Evolutionary conservation across 2,329 filamentous ascomycete genomes (phyloP), one percentile per base, ranked within the genome.

Genomic region (Stagonosporopsis tanaceti): DNA sequence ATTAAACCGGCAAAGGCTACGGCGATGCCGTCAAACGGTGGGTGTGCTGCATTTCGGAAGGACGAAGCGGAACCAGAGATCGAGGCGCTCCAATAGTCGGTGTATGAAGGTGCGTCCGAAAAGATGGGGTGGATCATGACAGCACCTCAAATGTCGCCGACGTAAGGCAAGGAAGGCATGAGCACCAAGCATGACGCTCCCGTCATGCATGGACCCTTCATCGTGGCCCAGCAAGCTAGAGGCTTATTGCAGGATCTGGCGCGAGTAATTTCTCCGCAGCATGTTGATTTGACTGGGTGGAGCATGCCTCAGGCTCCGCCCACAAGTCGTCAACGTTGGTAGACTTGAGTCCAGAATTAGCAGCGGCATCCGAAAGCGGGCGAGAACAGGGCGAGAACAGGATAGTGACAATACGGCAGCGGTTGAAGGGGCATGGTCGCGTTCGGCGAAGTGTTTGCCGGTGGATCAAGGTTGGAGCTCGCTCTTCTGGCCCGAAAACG

Each of bases 261-360:
- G 59, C 61, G 59, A 50, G 56, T 42, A 57, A 50, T 58, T 46
- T 60, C 50, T 60, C 57, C 52, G 57, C 41, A 46, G 52, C 53
- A 22, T 27, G 37, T 34, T 41, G 37, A 57, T 58, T 42, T 40
- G 45, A 41, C 50, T 50, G 38, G 47, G 54, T 59, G 50, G 57
- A 59, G 53, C 38, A 20, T 25, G 45, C 20, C 25, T 47, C 44
- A 53, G 42, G 46, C 45, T 35, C 32, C 30, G 42, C 25, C 28
- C 34, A 48, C 47, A 56, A 37, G 14, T 51, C 28, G 22, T 40
- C 37, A 32, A 34, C 51, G 20, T 28, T 46, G 48, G 42, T 27
- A 35, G 22, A 24, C 41, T 39, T 7, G 38, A 30, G 12, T 50
- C 50, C 50, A 50, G 50, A 53, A 17, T 28, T 24, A 45, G 54